These are phyloP conservation scores for Lachnum nothofagi DNA, from an alignment of 2,329 filamentous ascomycete species.

Conservation along the genomic window DNA sequence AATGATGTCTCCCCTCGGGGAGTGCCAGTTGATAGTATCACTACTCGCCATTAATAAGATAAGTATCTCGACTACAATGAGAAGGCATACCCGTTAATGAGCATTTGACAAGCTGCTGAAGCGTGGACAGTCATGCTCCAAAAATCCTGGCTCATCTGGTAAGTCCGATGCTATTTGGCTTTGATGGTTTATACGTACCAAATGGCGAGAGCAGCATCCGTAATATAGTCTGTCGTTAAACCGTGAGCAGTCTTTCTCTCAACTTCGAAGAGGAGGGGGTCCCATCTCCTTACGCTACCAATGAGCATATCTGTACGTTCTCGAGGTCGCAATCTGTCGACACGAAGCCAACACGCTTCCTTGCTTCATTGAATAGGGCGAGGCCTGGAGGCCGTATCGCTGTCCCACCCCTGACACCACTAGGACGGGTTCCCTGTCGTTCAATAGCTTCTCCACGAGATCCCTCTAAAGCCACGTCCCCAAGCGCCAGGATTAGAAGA, in stretches of 20 bases:
- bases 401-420: constrained; percentile 50
- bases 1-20: constrained; percentile 46
- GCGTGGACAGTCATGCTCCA: constrained; percentile 54
- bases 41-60: constrained; percentile 25
- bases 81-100: constrained; percentile 46
- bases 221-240: constrained; percentile 44
- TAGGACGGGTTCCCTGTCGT: constrained; percentile 40
- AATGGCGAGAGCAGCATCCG: constrained; percentile 46
- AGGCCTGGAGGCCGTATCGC: constrained; percentile 50
- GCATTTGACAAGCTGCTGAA: constrained; percentile 51
- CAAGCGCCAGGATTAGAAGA: constrained; percentile 54
- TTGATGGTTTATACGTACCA: constrained; percentile 36
- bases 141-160: constrained; percentile 44
- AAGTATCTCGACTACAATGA: constrained; percentile 1
- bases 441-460: constrained; percentile 43
- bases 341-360: constrained; percentile 54
- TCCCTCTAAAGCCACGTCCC: constrained; percentile 52
- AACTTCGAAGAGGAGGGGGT: not conserved
- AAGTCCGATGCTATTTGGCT: constrained; percentile 2
- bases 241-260: not conserved
- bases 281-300: constrained; percentile 46
- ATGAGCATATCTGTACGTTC: constrained; percentile 53
- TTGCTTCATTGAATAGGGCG: constrained; percentile 57
- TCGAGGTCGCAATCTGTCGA: constrained; percentile 51
- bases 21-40: constrained; percentile 42